Conservation (phyloP, 1,284 basidiomycete species). For the Paramarasmius palmivorus region DNA sequence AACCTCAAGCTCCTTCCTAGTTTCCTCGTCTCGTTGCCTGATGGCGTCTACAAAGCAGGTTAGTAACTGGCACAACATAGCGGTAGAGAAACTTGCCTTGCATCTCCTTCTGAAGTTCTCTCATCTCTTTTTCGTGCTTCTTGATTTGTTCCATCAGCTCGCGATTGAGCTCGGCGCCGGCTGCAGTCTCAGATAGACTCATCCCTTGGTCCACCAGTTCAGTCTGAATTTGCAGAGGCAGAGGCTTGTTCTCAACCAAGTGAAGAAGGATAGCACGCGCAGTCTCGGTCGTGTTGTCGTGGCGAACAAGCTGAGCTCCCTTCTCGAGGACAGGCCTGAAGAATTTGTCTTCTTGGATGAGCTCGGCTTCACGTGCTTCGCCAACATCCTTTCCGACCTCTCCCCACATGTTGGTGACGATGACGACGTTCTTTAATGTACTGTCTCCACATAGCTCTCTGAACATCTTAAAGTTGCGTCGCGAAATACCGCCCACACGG, state of each 20-base stretch:
- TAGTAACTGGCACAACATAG: no score
- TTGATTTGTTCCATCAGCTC: slow-evolving; percentile 8
- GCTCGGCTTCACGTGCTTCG: slow-evolving; percentile 32
- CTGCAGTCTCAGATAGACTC: slow-evolving; percentile 1
- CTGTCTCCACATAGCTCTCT: slow-evolving; percentile 48
- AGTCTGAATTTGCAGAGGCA: slow-evolving; percentile 4
- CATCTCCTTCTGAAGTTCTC: slow-evolving; percentile 3
- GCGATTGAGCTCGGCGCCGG: slow-evolving; percentile 6
- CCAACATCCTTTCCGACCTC: slow-evolving; percentile 31
- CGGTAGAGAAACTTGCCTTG: not conserved
- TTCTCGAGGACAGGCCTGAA: slow-evolving; percentile 39
- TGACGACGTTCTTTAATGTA: slow-evolving; percentile 43
- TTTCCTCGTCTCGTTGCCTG: slow-evolving; percentile 38
- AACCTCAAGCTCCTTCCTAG: slow-evolving; percentile 33
- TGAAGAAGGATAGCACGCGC: slow-evolving; percentile 3
- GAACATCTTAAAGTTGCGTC: slow-evolving; percentile 49
- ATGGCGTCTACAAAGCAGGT: slow-evolving; percentile 23
- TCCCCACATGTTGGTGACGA: slow-evolving; percentile 51
- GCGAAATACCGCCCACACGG: slow-evolving; percentile 44
- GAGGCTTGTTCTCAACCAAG: slow-evolving; percentile 1
- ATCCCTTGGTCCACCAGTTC: slow-evolving; percentile 7
- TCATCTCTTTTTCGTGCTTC: slow-evolving; percentile 1
- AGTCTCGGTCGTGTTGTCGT: slow-evolving; percentile 23
- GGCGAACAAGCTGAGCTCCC: slow-evolving; percentile 32
- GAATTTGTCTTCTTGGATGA: slow-evolving; percentile 33